Base-by-base conservation (phyloP, 768 basidiomycete genomes). In the Rhodotorula taiwanensis region DNA sequence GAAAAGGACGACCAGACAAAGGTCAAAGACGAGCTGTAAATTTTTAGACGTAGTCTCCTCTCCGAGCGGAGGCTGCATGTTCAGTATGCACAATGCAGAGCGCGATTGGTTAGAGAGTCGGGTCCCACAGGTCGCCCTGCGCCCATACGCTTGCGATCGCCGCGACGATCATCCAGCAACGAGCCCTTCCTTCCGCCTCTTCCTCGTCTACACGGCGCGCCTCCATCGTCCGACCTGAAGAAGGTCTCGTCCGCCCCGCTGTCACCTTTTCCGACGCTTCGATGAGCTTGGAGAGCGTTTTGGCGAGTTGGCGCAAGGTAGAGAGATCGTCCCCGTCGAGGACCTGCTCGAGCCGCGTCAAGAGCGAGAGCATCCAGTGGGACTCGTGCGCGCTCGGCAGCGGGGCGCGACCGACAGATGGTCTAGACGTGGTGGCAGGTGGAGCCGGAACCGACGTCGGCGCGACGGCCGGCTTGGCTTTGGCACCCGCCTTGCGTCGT, bases 251-350 rank as follows among this genome's bases (percentile, higher is more conserved):
- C 31, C 41, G 23, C 42, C 23, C 52, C 27, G 14, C 42, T 27
- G 14, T 25, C 27, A 33, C 60, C 36, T 20, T 68, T 45, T 55
- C 61, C 7, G 61, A 57, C 30, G 71, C 66, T 71, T 79, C 80
- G 48, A 86, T 72, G 45, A 86, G 70, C 47, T 76, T 78, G 13
- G 87, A 76, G 71, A 84, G 85, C n/a, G 83, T 83, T 30, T 87
- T 83, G 5, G 84, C 86, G 43, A 91, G 81, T 64, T 80, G 84
- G 18, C 89, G 86, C 58, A 91, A 75, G n/a, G 83, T 77, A 72
- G 81, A 84, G 78, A 85, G 86, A 67, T 89, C 88, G 63, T 90
- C 86, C 27, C 85, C 83, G 50, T 84, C 82, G 41, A 89, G 76
- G 45, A 81, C 78, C 43, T 84, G 83, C 54, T 89, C 87, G 20